phyloP scores from a whole-genome alignment of 202 grass and related monocot genomes.

The Setaria viridis region DNA sequence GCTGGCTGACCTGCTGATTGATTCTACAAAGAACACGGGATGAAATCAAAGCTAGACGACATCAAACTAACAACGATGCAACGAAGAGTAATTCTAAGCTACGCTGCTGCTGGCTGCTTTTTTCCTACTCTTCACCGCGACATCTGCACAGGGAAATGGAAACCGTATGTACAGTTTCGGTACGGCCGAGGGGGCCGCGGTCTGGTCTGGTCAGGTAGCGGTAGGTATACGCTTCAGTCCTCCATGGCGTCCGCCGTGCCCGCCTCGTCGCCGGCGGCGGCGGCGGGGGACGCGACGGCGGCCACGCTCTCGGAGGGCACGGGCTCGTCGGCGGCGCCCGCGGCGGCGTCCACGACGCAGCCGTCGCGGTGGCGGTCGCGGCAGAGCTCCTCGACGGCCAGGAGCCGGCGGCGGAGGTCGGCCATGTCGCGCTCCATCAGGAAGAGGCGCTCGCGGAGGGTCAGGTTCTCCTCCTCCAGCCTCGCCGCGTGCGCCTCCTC shows the following conservation, averaged over 20 bases:
- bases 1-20: background rate
- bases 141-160: constrained; percentile 49
- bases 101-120: constrained; percentile 27
- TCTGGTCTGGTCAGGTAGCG: background rate
- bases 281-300: background rate
- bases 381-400: constrained; percentile 59
- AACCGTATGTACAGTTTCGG: constrained; percentile 59
- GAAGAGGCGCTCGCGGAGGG: constrained; percentile 76
- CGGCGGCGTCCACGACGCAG: constrained; percentile 49
- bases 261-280: background rate
- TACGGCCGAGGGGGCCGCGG: background rate
- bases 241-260: constrained; percentile 45
- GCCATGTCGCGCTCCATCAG: constrained; percentile 86
- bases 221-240: constrained; percentile 30
- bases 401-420: constrained; percentile 67
- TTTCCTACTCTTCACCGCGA: constrained; percentile 50
- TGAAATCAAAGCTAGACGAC: constrained; percentile 25
- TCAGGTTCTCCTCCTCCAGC: constrained; percentile 87
- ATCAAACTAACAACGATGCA: constrained; percentile 21
- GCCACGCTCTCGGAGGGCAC: constrained; percentile 43
- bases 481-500: constrained; percentile 52
- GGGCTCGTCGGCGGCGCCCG: background rate
- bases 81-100: constrained; percentile 46
- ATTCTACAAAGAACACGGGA: constrained; percentile 37
- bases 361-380: constrained; percentile 40